Evolutionary conservation across 768 basidiomycete species (phyloP).

Genomic region (Russula dissimulans): DNA sequence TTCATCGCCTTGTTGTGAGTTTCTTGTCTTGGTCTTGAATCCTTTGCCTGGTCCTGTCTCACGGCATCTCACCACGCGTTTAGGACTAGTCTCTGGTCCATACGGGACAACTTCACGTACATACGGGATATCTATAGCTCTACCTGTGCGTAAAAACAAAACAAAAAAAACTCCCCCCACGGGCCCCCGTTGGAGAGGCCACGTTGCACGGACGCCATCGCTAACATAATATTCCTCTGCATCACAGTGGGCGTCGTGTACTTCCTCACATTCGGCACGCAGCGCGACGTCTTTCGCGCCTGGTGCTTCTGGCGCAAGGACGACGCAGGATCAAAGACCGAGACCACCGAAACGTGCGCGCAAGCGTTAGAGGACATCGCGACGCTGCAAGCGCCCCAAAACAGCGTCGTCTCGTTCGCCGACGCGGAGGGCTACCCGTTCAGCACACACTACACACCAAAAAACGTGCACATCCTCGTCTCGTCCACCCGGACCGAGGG

Average conservation of each 20-base stretch:
- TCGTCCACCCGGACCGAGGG: background rate
- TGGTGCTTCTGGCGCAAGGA: conserved; percentile 6
- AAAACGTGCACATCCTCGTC: background rate
- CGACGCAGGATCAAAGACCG: background rate
- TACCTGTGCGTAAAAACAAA: conserved; percentile 7
- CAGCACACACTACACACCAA: background rate
- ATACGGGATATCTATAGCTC: conserved; percentile 12
- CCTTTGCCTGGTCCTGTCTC: background rate
- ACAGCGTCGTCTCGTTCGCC: background rate
- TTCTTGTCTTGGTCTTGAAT: background rate
- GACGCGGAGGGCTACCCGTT: background rate
- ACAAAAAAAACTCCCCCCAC: background rate
- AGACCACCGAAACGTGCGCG: background rate
- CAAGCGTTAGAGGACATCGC: background rate
- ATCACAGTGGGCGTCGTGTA: conserved; percentile 3
- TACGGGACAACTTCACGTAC: background rate
- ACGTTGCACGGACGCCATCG: too few relatives aligned
- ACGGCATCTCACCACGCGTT: background rate
- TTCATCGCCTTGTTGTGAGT: conserved; percentile 2
- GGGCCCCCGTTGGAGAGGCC: too few relatives aligned
- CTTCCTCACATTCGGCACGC: conserved; percentile 10
- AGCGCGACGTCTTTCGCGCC: conserved; percentile 3
- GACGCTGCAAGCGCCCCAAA: too few relatives aligned
- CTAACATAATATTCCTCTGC: background rate
- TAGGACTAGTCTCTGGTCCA: conserved; percentile 6